phyloP scores from a whole-genome alignment of 768 basidiomycete species.

The Cubamyces sp. region DNA sequence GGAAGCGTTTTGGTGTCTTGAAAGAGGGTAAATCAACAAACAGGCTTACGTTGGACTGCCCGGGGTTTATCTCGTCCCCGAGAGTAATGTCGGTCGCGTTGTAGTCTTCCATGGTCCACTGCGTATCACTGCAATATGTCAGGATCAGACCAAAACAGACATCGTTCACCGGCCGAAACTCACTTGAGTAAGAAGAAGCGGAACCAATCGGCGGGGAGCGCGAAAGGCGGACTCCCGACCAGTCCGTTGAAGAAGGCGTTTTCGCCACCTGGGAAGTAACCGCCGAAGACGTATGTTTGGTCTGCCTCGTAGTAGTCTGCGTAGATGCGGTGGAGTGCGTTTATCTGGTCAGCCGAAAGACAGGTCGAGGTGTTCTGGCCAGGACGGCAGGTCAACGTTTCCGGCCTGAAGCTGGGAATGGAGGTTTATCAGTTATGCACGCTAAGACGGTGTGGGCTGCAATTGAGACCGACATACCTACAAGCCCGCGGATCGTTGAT shows the following conservation, averaged over 20 bases:
- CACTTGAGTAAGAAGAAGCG: slow-evolving; percentile 28
- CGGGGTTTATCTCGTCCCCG: slow-evolving; percentile 27
- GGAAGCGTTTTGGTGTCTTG: not conserved
- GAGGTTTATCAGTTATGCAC: too few relatives aligned
- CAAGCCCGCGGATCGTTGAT: slow-evolving; percentile 28
- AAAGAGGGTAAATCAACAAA: too few relatives aligned
- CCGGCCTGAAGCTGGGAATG: slow-evolving; percentile 29
- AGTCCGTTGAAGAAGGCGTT: slow-evolving; percentile 7
- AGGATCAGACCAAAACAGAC: too few relatives aligned
- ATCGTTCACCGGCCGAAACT: not conserved
- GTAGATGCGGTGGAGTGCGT: slow-evolving; percentile 30
- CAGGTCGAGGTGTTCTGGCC: slow-evolving; percentile 29
- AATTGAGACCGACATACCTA: slow-evolving; percentile 2
- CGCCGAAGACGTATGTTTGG: slow-evolving; percentile 27
- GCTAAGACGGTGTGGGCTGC: not conserved
- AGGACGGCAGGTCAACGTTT: slow-evolving; percentile 30
- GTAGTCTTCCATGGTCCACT: slow-evolving; percentile 23
- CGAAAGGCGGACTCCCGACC: slow-evolving; percentile 9
- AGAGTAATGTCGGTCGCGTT: slow-evolving; percentile 21
- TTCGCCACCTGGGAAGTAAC: slow-evolving; percentile 34
- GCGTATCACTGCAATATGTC: slow-evolving; percentile 23
- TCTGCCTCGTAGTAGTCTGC: slow-evolving; percentile 27
- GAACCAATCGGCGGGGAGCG: slow-evolving; percentile 15
- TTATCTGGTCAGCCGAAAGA: slow-evolving; percentile 30
- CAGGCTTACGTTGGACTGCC: slow-evolving; percentile 23